These are phyloP conservation scores for Pyrenophora seminiperda DNA, from an alignment of 2,329 filamentous ascomycete genomes.

Conservation along the genomic window DNA sequence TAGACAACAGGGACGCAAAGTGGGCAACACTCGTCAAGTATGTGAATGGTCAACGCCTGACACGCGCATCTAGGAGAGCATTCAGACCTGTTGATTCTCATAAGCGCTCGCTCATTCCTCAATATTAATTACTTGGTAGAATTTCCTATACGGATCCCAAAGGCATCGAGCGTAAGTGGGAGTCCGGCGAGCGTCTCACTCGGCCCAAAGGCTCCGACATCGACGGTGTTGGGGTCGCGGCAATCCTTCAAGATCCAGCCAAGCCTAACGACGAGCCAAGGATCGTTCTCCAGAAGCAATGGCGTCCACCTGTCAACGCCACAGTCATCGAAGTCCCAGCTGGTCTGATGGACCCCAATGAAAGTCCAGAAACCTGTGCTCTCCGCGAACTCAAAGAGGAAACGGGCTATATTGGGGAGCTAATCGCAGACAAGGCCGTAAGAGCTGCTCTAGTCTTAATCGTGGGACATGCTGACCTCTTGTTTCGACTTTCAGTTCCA, in stretches of 20 bases:
- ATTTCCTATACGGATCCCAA: constrained; percentile 67
- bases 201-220: constrained; percentile 66
- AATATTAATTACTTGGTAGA: constrained; percentile 25
- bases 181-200: constrained; percentile 73
- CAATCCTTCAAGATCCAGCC: constrained; percentile 59
- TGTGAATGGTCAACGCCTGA: constrained; percentile 5
- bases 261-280: constrained; percentile 38
- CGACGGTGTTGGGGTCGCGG: constrained; percentile 75
- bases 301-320: constrained; percentile 64
- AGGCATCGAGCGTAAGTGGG: constrained; percentile 67
- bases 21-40: constrained; percentile 51
- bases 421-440: constrained; percentile 33
- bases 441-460: not conserved
- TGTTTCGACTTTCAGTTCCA: constrained; percentile 28
- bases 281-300: constrained; percentile 56
- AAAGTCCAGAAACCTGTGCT: constrained; percentile 62
- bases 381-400: constrained; percentile 67
- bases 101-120: not conserved
- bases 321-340: constrained; percentile 68
- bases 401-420: constrained; percentile 64
- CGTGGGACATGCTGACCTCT: not conserved
- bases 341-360: constrained; percentile 65
- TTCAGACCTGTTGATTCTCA: not conserved
- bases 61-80: not conserved
- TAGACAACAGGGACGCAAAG: constrained; percentile 48